Percentiles rank a stretch among this genome's conserved stretches.
Conservation (phyloP, 805 yeast genomes). For the Pichia membranifaciens region DNA sequence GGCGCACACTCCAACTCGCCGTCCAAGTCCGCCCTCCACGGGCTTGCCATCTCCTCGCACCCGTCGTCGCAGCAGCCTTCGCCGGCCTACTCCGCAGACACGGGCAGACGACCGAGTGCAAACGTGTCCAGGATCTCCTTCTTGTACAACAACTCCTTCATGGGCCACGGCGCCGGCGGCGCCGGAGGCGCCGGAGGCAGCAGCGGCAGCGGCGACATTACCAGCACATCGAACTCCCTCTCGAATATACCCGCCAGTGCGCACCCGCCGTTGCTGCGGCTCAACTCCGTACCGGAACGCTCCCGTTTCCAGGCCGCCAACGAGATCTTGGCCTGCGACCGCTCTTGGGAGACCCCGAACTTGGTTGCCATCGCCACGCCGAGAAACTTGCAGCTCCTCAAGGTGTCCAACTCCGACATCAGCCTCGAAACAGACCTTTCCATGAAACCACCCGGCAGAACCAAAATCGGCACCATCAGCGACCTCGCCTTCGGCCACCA, state of each 20-base stretch:
- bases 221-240: neutral
- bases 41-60: neutral
- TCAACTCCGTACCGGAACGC: conserved; percentile 14
- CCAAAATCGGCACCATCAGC: conserved; percentile 35
- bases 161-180: no score
- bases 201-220: conserved; percentile 9
- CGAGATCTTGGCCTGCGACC: conserved; percentile 32
- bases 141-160: conserved; percentile 38
- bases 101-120: conserved; percentile 28
- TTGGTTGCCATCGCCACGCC: conserved; percentile 39
- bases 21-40: neutral
- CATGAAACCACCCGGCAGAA: conserved; percentile 20
- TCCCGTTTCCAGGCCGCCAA: conserved; percentile 27
- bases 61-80: conserved; percentile 10
- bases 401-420: conserved; percentile 29
- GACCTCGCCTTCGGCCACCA: conserved; percentile 41
- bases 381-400: conserved; percentile 35
- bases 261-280: no score
- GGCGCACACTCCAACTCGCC: conserved; percentile 3
- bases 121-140: conserved; percentile 51
- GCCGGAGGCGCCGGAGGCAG: conserved; percentile 7
- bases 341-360: conserved; percentile 30
- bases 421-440: conserved; percentile 33
- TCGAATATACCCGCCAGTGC: conserved; percentile 1
- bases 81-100: conserved; percentile 20